A percentile compares a stretch with the other conserved stretches of the same genome.
Conservation (phyloP, 768 basidiomycete species). For the Mycena kentingensis region DNA sequence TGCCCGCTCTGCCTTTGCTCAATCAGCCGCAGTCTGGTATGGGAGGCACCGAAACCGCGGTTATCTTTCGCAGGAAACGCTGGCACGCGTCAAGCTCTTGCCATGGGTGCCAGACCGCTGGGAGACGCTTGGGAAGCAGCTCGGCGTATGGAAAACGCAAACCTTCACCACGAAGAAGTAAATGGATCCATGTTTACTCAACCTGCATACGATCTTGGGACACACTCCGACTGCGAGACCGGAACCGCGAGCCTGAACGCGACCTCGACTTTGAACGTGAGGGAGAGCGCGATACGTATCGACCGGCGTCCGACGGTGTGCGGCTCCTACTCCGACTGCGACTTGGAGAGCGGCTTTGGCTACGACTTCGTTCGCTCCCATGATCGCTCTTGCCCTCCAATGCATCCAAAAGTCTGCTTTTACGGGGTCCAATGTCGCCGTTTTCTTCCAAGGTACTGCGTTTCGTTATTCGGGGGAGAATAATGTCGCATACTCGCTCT, state of each 20-base stretch:
- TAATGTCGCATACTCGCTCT: constrained; percentile 95
- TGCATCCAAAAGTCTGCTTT: constrained; percentile 85
- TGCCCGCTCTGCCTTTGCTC: constrained; percentile 3
- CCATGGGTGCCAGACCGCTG: constrained; percentile 73
- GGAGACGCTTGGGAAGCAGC: constrained; percentile 62
- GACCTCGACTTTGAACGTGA: constrained; percentile 48
- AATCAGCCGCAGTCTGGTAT: constrained; percentile 66
- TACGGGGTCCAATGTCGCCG: constrained; percentile 82
- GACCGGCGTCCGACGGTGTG: constrained; percentile 48
- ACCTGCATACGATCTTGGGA: constrained; percentile 20
- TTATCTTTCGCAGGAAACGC: constrained; percentile 64
- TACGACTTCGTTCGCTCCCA: constrained; percentile 45
- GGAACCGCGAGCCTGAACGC: constrained; percentile 12
- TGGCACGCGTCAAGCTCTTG: constrained; percentile 49
- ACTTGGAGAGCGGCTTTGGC: constrained; percentile 38
- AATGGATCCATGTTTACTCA: neutral
- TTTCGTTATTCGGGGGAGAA: constrained; percentile 86
- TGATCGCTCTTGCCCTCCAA: constrained; percentile 74
- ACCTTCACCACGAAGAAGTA: constrained; percentile 26
- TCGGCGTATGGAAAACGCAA: constrained; percentile 57
- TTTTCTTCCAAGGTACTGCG: constrained; percentile 89
- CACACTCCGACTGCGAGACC: constrained; percentile 20
- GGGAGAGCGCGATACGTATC: constrained; percentile 69
- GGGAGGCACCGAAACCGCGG: constrained; percentile 72
- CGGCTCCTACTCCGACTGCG: constrained; percentile 24